These are phyloP conservation scores for Papiliotrema laurentii DNA, from an alignment of 1,284 basidiomycete genomes.

Conservation along the genomic window DNA sequence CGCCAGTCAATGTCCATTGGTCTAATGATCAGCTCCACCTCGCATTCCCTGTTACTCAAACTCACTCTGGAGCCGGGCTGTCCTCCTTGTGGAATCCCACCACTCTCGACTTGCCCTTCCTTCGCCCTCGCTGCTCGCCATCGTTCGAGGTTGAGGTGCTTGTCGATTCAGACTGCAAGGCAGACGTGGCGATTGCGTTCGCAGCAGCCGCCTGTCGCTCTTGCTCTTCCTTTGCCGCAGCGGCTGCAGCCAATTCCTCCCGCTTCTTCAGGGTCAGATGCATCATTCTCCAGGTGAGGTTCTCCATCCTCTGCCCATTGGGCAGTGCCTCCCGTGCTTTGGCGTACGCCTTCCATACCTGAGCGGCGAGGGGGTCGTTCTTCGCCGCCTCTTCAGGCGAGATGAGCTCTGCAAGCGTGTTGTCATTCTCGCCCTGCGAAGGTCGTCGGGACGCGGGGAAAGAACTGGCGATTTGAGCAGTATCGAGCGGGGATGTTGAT, in stretches of 20 bases:
- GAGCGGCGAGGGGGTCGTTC: conserved; percentile 84
- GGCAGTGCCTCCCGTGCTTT: conserved; percentile 80
- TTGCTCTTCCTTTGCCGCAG: conserved; percentile 7
- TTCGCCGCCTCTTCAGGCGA: conserved; percentile 46
- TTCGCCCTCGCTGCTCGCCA: conserved; percentile 50
- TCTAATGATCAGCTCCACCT: conserved; percentile 15
- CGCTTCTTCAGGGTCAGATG: conserved; percentile 63
- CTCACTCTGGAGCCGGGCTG: conserved; percentile 59
- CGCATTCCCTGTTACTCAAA: conserved; percentile 34
- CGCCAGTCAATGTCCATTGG: conserved; percentile 83
- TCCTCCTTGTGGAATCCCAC: conserved; percentile 44
- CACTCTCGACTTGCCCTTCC: conserved; percentile 50
- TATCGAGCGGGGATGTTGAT: neutral
- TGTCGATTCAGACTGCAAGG: conserved; percentile 1
- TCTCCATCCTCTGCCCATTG: conserved; percentile 94
- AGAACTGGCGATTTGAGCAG: neutral
- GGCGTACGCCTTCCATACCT: conserved; percentile 96
- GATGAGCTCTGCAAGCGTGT: conserved; percentile 19
- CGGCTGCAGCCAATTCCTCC: conserved; percentile 24
- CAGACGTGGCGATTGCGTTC: neutral
- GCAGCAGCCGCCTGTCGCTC: conserved; percentile 1
- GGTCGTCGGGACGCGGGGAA: conserved; percentile 26
- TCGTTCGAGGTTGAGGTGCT: neutral
- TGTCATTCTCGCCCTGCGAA: conserved; percentile 23
- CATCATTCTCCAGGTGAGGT: conserved; percentile 98